Evolutionary conservation across 2,329 filamentous ascomycete genomes (phyloP), one percentile per base, ranked within the genome.

Genomic region (Nothophaeocryptopus gaeumannii): DNA sequence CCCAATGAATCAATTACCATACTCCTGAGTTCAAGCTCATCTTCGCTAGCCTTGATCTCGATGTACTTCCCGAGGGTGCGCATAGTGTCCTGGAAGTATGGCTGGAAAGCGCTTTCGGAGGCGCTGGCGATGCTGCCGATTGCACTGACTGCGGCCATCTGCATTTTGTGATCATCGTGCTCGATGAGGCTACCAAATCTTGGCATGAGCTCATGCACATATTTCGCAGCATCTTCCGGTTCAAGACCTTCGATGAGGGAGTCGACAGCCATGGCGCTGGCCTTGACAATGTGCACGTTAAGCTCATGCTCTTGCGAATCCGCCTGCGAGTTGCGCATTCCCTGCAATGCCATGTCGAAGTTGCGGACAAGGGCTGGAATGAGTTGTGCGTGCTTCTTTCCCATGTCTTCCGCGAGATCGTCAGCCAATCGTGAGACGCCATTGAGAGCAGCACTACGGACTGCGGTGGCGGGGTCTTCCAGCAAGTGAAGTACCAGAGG

Each of bases 21-120:
- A 60, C 89, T 90, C 61, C 93, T 85, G 31, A 97, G 82, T 58
- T 95, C 86, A 46, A 97, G 82, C 67, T 96, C 89, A 44, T 95
- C 90, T 59, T 95, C 88, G 52, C 82, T 88, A 45, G 91, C 88
- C 76, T 96, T 96, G 71, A 95, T 85, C 47, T 81, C 79, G 58
- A 93, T 86, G 63, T 89, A 96, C 46, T 82, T 81, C 47, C 88
- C 89, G 50, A 97, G 82, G n/a, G 87, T 83, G 56, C 87, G 80
- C 89, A 99, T 96, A 26, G 89, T 91, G 56, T 87, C 80, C 63
- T 89, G 83, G 68, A 97, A 96, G 78, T 88, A 97, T n/a, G 91
- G 89, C 62, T 86, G 74, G 77, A 97, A 99, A 11, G 81, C 82
- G 55, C 85, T 81, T 65, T 89, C 88, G 49, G 93, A 84, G 45